Evolutionary conservation across 176 grass and related monocot genomes (phyloP).

Genomic region (Ensete ventricosum): DNA sequence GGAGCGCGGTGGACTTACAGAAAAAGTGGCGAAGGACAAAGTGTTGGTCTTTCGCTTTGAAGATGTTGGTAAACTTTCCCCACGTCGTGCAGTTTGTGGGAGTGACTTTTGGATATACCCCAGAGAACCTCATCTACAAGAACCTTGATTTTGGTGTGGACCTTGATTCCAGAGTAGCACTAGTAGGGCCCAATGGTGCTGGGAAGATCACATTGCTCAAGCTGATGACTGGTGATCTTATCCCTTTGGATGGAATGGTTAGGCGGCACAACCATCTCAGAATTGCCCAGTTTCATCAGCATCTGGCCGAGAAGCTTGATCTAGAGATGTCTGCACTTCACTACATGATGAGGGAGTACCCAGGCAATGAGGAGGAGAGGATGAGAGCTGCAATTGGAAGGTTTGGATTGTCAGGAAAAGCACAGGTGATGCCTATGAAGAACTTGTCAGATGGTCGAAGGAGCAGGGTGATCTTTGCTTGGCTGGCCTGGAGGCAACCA

Average conservation of each 20-base stretch:
- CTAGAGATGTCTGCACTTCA: slow-evolving; percentile 57
- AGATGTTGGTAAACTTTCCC: slow-evolving; percentile 77
- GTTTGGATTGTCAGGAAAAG: slow-evolving; percentile 74
- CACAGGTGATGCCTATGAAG: slow-evolving; percentile 90
- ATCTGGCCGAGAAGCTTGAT: slow-evolving; percentile 78
- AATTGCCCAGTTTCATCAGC: slow-evolving; percentile 84
- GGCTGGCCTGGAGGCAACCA: slow-evolving; percentile 67
- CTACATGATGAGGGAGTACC: slow-evolving; percentile 92
- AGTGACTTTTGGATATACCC: slow-evolving; percentile 79
- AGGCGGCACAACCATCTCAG: slow-evolving; percentile 85
- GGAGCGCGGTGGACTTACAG: slow-evolving; percentile 88
- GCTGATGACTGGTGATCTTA: slow-evolving; percentile 80
- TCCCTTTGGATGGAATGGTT: slow-evolving; percentile 73
- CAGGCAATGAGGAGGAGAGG: slow-evolving; percentile 74
- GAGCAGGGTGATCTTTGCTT: slow-evolving; percentile 76
- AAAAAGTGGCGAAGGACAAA: slow-evolving; percentile 61
- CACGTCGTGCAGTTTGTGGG: slow-evolving; percentile 88
- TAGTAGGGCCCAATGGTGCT: slow-evolving; percentile 82
- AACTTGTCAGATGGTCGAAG: slow-evolving; percentile 84
- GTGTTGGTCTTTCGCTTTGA: slow-evolving; percentile 62
- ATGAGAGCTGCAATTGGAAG: slow-evolving; percentile 71
- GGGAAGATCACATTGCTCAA: slow-evolving; percentile 90
- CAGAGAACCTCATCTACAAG: slow-evolving; percentile 74
- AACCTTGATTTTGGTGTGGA: slow-evolving; percentile 85
- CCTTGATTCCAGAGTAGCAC: slow-evolving; percentile 69